Base-by-base conservation (phyloP, 225 moss, liverwort and hornwort species). In the Antitrichia curtipendula region DNA sequence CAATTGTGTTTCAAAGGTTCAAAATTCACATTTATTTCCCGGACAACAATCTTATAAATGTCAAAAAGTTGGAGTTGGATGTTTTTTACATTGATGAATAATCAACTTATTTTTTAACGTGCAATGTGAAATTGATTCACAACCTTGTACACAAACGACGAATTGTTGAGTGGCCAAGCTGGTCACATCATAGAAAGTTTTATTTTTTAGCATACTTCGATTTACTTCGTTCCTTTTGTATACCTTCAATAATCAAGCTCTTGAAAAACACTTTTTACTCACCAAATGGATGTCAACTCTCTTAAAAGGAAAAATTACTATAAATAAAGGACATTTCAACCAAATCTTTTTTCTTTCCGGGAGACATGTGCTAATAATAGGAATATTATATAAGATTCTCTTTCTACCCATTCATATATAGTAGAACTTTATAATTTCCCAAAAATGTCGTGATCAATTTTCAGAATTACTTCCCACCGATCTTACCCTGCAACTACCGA, bases 331-430 rank as follows among this genome's bases (percentile, higher is more conserved):
- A 70, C 8, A 69, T 40, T 0, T 25, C 14, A 69, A 40, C 14
- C 1, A 4, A 38, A 13, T 40, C 13, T 16, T 61, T 4, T 13
- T 13, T 38, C 1, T 7, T 22, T 21, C 0, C 1, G 0, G 4
- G 24, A 4, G 13, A 23, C 15, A 41, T 15, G 15, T 25, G 2
- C 3, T 24, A 0, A 41, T 41, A 70, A 8, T 25, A 70, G 2
- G 1, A 70, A 41, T 25, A 25, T 41, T 27, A 1, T 27, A 9
- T 3, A 27, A 43, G 27, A 27, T 43, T 27, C 0, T 41, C 2
- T 27, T 25, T 43, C 9, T 41, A 25, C 2, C 9, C 16, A 71
- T 43, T 27, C 25, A 27, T 27, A 9, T 2, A 16, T 70, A 43
- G 3, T 16, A 43, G 6, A 43, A 28, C 9, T 25, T 9, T 49